A percentile compares a stretch with the other conserved stretches of the same genome.
phyloP scores from a whole-genome alignment of 2,329 filamentous ascomycete genomes.

The Pyrenophora teres region DNA sequence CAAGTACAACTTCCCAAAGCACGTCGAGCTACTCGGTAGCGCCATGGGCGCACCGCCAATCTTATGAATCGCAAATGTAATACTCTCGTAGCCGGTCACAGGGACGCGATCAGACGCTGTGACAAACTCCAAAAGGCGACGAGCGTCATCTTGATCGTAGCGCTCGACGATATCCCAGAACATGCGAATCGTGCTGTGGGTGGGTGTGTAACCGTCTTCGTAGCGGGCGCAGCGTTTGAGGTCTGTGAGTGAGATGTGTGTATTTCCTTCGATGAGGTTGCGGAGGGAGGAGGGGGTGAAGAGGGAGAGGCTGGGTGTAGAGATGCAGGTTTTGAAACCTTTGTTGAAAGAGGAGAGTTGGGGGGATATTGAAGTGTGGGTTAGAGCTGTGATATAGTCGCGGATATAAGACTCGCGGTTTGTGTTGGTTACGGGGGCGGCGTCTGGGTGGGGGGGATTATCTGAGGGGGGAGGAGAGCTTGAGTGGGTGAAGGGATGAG shows the following conservation, averaged over 20 bases:
- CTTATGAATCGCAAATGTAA: constrained; percentile 82
- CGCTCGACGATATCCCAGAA: constrained; percentile 83
- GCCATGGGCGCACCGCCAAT: constrained; percentile 66
- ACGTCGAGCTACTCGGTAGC: constrained; percentile 88
- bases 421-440: constrained; percentile 75
- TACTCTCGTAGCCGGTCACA: constrained; percentile 78
- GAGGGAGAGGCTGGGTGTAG: constrained; percentile 66
- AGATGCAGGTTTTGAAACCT: constrained; percentile 78
- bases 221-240: constrained; percentile 76
- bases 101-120: constrained; percentile 91
- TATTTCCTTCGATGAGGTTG: constrained; percentile 79
- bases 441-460: constrained; percentile 49
- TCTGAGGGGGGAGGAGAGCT: neutral
- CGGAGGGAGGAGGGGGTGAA: constrained; percentile 60
- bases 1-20: constrained; percentile 84
- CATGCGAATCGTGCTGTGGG: constrained; percentile 70
- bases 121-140: constrained; percentile 86
- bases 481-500: constrained; percentile 18
- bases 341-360: constrained; percentile 80
- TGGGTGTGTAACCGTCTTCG: constrained; percentile 74
- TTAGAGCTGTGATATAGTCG: constrained; percentile 69
- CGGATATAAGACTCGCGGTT: constrained; percentile 79
- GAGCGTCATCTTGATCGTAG: constrained; percentile 71
- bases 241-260: constrained; percentile 76
- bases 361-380: constrained; percentile 57